A percentile compares a stretch with the other conserved stretches of the same genome.
Evolutionary conservation across 805 yeast genomes (phyloP).

Genomic region (Yamadazyma paraphyllophila): DNA sequence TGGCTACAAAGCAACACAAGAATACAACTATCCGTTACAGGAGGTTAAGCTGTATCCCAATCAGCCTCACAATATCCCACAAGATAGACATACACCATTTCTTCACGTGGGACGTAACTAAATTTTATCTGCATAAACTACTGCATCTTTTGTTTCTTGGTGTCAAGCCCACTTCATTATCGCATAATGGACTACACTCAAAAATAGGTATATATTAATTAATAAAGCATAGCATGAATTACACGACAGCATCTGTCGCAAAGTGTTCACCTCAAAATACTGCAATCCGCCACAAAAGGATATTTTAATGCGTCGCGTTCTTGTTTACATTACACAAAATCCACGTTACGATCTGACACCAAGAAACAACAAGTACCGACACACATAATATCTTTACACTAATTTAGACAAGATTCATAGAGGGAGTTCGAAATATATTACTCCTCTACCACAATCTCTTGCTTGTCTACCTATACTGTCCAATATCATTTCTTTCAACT

Average conservation of each 20-base stretch:
- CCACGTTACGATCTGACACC: conserved; percentile 7
- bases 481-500: background rate
- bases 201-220: too few relatives aligned
- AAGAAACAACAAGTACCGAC: background rate
- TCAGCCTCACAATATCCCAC: background rate
- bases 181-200: background rate
- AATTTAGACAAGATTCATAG: too few relatives aligned
- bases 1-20: background rate
- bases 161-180: background rate
- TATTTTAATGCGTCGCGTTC: conserved; percentile 1
- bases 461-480: too few relatives aligned
- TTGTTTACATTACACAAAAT: conserved; percentile 7
- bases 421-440: too few relatives aligned
- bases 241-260: too few relatives aligned
- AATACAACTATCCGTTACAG: background rate
- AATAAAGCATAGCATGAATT: too few relatives aligned
- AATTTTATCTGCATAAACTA: background rate
- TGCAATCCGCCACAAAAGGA: too few relatives aligned
- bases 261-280: too few relatives aligned
- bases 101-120: background rate
- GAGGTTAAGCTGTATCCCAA: background rate
- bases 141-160: background rate
- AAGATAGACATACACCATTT: background rate
- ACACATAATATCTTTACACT: too few relatives aligned
- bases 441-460: too few relatives aligned